Conservation (phyloP, 148 eudicot species). For the Heliamphora exappendiculata region DNA sequence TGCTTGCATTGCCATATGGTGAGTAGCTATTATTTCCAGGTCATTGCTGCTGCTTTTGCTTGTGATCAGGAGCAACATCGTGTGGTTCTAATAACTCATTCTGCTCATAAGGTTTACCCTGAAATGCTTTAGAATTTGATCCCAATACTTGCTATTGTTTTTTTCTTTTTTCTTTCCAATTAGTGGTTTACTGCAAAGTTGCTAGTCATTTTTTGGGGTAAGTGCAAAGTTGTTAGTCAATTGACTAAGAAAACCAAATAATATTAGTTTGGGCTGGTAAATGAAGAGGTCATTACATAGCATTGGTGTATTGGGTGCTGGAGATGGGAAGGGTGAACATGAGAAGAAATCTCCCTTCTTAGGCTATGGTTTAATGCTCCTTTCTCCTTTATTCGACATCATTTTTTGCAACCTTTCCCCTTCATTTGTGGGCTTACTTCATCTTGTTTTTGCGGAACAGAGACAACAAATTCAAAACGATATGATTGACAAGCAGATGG, state of each 20-base stretch:
- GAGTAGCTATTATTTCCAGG: conserved; percentile 24
- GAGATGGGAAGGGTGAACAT: background rate
- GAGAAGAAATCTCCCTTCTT: background rate
- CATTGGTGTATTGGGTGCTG: background rate
- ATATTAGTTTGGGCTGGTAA: background rate
- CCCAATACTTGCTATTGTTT: background rate
- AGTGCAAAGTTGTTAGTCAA: too few relatives aligned
- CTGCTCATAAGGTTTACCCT: conserved; percentile 59
- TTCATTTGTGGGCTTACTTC: background rate
- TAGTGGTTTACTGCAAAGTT: background rate
- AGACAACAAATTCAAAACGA: background rate
- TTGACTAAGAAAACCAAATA: conserved; percentile 2
- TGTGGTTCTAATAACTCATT: conserved; percentile 67
- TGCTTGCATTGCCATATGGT: background rate
- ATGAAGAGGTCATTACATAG: background rate
- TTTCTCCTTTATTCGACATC: background rate
- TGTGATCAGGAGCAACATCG: conserved; percentile 49
- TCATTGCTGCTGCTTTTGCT: conserved; percentile 85
- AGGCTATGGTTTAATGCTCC: background rate
- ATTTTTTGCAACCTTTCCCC: background rate
- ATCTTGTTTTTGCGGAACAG: background rate
- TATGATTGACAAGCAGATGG: too few relatives aligned
- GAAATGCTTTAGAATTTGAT: background rate
- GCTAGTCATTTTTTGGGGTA: too few relatives aligned
- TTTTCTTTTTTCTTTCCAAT: too few relatives aligned